Percentiles rank a stretch among this genome's conserved stretches.
These are phyloP conservation scores for Calonectria fujianensis DNA, from an alignment of 2,329 filamentous ascomycete genomes.

Conservation along the genomic window DNA sequence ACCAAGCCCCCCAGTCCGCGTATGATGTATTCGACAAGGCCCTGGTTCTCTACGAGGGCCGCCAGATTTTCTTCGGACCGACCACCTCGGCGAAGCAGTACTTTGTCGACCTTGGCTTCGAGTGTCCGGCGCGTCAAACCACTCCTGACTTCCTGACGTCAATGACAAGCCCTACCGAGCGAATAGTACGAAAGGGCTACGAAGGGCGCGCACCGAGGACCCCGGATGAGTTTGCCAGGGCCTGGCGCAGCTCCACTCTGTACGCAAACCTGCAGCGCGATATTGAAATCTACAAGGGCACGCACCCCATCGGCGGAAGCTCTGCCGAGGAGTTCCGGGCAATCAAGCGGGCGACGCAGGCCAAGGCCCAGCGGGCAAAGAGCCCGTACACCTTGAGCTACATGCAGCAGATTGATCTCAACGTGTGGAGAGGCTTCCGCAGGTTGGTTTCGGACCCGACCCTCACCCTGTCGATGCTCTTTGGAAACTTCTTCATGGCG, in stretches of 20 bases:
- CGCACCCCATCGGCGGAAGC: constrained; percentile 58
- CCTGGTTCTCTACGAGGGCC: constrained; percentile 79
- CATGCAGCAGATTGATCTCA: constrained; percentile 47
- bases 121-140: constrained; percentile 72
- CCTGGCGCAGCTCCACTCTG: constrained; percentile 53
- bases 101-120: constrained; percentile 70
- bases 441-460: constrained; percentile 63
- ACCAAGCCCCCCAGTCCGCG: constrained; percentile 72
- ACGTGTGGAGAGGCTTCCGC: constrained; percentile 60
- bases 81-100: constrained; percentile 52
- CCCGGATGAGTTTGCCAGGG: constrained; percentile 61
- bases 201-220: constrained; percentile 59
- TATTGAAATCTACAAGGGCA: constrained; percentile 69
- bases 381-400: constrained; percentile 52
- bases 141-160: constrained; percentile 82
- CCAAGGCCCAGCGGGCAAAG: constrained; percentile 60
- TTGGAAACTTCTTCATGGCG: constrained; percentile 68
- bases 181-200: constrained; percentile 57
- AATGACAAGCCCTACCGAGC: constrained; percentile 64
- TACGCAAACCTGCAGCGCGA: constrained; percentile 65
- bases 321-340: constrained; percentile 69
- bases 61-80: constrained; percentile 72
- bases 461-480: constrained; percentile 62
- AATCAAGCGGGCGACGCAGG: constrained; percentile 66
- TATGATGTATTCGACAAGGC: constrained; percentile 79